Base-by-base conservation (phyloP, 2,329 filamentous ascomycete genomes). In the Colletotrichum cereale region DNA sequence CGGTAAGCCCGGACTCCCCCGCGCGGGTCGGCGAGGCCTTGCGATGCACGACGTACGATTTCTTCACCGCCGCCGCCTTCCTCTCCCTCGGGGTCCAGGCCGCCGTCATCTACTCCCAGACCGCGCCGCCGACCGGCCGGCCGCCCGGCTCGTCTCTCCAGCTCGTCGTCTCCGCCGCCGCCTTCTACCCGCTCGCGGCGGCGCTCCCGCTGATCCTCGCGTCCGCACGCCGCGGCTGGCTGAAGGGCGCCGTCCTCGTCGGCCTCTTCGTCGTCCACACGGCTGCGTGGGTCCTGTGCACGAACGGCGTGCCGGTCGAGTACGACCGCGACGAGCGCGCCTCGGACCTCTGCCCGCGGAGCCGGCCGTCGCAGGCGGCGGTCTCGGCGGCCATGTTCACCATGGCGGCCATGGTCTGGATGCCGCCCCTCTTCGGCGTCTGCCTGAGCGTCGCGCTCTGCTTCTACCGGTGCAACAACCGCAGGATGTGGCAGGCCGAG, bases 391-490 rank as follows among this genome's bases (percentile, higher is more conserved):
- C 56, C 26, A 67, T 73, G 53, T 72, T 73, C 18, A 71, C 60
- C 47, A 68, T 64, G 62, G 64, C 71, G 2, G 71, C 62, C 16
- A 72, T 68, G 68, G 38, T 68, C 3, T 72, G 71, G 64, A 73
- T 73, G 55, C 68, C 68, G 12, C 71, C 68, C 5, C 68, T 73
- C 7, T 73, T 73, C 31, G 71, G 71, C 1, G 5, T 73, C n/a
- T 72, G 68, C n/a, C 31, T 62, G 4, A 36, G 58, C 18, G 38
- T 73, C 29, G 52, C 65, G 34, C 68, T 73, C 26, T 72, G 63
- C 63, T 68, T 72, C 38, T 71, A 67, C n/a, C 48, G 68, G 26
- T 62, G 72, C 36, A 72, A 65, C 29, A 64, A 55, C 40, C 53
- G 68, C n/a, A 67, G 56, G 24, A 66, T 68, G 68, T 73, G 68